These are phyloP conservation scores for Pythium guiyangense DNA, from an alignment of 352 stramenopile genomes.

Conservation along the genomic window DNA sequence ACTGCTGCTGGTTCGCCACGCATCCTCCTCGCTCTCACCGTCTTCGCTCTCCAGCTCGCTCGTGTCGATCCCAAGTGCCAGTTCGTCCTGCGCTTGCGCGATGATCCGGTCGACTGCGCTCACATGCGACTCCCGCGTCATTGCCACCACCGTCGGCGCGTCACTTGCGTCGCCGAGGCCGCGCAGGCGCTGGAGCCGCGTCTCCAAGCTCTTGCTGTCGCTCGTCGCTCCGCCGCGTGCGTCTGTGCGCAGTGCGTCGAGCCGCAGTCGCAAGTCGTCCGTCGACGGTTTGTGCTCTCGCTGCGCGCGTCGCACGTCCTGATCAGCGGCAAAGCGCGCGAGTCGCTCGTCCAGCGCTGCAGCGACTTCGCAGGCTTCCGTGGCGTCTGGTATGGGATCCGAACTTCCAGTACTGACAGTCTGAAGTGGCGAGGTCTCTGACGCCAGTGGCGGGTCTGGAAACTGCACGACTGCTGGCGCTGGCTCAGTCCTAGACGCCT, in stretches of 20 bases:
- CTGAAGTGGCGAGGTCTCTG: background rate
- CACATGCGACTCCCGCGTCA: constrained; percentile 1
- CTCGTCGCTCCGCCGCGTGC: background rate
- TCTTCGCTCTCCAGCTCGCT: too few relatives aligned
- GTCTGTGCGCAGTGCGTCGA: constrained; percentile 38
- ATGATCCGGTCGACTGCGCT: too few relatives aligned
- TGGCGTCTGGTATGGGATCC: background rate
- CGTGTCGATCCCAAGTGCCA: constrained; percentile 35
- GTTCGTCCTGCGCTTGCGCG: constrained; percentile 58
- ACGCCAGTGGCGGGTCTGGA: background rate
- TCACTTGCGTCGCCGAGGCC: constrained; percentile 5
- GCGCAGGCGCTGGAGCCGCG: constrained; percentile 38
- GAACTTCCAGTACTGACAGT: background rate
- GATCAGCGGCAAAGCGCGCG: constrained; percentile 27
- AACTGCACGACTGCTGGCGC: background rate
- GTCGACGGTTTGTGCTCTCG: constrained; percentile 9
- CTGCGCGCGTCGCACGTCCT: constrained; percentile 11
- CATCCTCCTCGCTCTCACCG: too few relatives aligned
- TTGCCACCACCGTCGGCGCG: background rate
- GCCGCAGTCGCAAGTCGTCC: constrained; percentile 26
- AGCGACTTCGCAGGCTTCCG: background rate
- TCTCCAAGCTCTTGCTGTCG: constrained; percentile 19
- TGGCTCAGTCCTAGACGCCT: background rate
- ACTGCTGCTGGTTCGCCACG: too few relatives aligned
- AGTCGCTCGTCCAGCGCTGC: constrained; percentile 26